These are phyloP conservation scores for Cnidoscolus chayamansa DNA, from an alignment of 441 rosid species.

Conservation along the genomic window DNA sequence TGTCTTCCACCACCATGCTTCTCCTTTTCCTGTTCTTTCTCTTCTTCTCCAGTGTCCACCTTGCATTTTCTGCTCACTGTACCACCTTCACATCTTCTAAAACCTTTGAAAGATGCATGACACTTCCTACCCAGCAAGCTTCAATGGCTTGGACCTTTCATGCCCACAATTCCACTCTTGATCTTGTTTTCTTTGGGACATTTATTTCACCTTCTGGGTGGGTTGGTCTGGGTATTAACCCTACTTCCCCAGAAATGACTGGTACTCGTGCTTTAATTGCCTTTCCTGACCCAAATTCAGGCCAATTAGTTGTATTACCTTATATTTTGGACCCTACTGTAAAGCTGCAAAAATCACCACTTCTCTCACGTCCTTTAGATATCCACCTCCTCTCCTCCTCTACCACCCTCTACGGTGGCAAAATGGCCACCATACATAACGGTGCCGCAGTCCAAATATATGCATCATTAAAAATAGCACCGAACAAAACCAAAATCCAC, in stretches of 20 bases:
- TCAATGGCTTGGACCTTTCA: conserved; percentile 92
- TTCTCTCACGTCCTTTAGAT: conserved; percentile 80
- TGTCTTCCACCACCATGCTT: conserved; percentile 23
- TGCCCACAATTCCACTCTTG: conserved; percentile 66
- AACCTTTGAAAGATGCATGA: conserved; percentile 64
- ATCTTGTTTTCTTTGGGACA: conserved; percentile 76
- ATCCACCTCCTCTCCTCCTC: conserved; percentile 70
- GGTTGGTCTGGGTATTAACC: conserved; percentile 92
- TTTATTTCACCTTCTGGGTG: conserved; percentile 95
- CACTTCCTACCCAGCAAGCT: conserved; percentile 87
- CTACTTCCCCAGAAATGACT: conserved; percentile 66
- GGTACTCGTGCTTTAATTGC: conserved; percentile 77
- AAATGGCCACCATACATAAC: conserved; percentile 75
- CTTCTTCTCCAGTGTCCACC: conserved; percentile 28
- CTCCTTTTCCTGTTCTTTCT: conserved; percentile 29
- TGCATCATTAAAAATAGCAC: conserved; percentile 53
- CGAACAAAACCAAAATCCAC: conserved; percentile 67
- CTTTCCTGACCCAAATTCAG: conserved; percentile 84
- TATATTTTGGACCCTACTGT: conserved; percentile 71
- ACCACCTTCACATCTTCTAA: conserved; percentile 49
- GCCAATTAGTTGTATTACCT: conserved; percentile 71
- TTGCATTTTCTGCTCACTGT: conserved; percentile 52
- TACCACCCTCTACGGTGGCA: conserved; percentile 78
- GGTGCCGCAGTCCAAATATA: conserved; percentile 78
- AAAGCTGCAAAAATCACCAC: conserved; percentile 77